Base-by-base conservation (phyloP, 257 asterid species). In the Cordia subcordata region DNA sequence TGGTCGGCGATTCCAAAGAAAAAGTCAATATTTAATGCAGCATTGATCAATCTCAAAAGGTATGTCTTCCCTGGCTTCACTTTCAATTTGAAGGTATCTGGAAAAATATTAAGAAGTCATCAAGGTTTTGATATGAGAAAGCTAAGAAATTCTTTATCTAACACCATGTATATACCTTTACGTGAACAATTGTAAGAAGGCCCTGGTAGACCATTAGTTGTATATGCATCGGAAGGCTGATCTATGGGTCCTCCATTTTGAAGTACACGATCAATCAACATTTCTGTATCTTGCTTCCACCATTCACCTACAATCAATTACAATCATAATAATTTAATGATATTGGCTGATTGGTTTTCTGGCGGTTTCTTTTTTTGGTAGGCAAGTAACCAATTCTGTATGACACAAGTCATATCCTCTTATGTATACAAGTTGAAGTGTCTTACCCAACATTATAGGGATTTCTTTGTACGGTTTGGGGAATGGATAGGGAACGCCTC, bases 141-240 rank as follows among this genome's bases (percentile, higher is more conserved):
- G 3, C 6, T 27, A 27, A 27, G 4, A 27, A 27, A 6, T n/a
- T 46, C 5, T 17, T 13, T 13, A 13, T 13, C 6, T 13, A 46
- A 9, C n/a, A 17, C 1, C 13, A 11, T 46, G 5, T 46, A 5
- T 46, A 46, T 57, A 79, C 90, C 87, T 73, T 67, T 78, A 33
- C 71, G 69, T 49, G 88, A 85, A 18, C 90, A 85, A 33, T 78
- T 85, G 64, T 82, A 78, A 23, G 75, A 20, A 32, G 77, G 81
- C 39, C 94, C 94, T 0, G 84, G 84, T n/a, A 80, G 79, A 57
- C 94, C 94, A 49, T 85, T 85, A 15, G 82, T 78, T 49, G 94
- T 82, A 67, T 55, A 80, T 37, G 94, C 94, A 66, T 85, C 81
- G 0, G 90, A 85, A 42, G 66, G 23, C 37, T n/a, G n/a, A n/a